These are phyloP conservation scores for Fusarium sp. DNA, from an alignment of 2,329 filamentous ascomycete species.

Conservation along the genomic window DNA sequence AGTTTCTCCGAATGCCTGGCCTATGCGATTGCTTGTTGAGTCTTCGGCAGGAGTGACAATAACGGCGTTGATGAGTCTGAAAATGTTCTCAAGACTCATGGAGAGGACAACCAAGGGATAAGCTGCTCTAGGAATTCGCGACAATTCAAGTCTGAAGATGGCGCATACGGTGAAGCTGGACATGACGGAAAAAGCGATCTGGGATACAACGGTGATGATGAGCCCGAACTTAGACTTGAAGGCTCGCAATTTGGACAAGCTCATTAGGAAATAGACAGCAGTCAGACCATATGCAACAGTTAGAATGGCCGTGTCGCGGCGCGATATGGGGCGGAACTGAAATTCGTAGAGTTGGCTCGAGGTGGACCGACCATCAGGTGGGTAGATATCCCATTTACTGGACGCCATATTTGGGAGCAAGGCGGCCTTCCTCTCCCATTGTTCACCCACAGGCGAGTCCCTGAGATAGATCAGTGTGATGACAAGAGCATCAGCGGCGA, in stretches of 20 bases:
- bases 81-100: slow-evolving; percentile 83
- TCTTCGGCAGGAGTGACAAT: slow-evolving; percentile 77
- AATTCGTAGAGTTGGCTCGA: slow-evolving; percentile 79
- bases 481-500: slow-evolving; percentile 81
- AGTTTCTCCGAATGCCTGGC: slow-evolving; percentile 79
- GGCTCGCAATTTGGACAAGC: slow-evolving; percentile 76
- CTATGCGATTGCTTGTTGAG: slow-evolving; percentile 75
- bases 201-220: slow-evolving; percentile 75
- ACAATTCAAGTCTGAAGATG: slow-evolving; percentile 79
- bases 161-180: slow-evolving; percentile 85
- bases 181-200: slow-evolving; percentile 78
- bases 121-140: slow-evolving; percentile 77
- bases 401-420: slow-evolving; percentile 62
- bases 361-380: slow-evolving; percentile 65
- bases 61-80: slow-evolving; percentile 81
- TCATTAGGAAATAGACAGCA: slow-evolving; percentile 73
- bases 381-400: slow-evolving; percentile 74
- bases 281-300: slow-evolving; percentile 74
- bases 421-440: slow-evolving; percentile 73
- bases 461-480: slow-evolving; percentile 79
- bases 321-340: slow-evolving; percentile 79
- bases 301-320: slow-evolving; percentile 72
- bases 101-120: slow-evolving; percentile 83
- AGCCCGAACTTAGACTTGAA: slow-evolving; percentile 82
- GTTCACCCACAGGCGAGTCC: slow-evolving; percentile 71